Evolutionary conservation across 805 yeast genomes (phyloP).

Genomic region (Teunomyces aglyptinius): DNA sequence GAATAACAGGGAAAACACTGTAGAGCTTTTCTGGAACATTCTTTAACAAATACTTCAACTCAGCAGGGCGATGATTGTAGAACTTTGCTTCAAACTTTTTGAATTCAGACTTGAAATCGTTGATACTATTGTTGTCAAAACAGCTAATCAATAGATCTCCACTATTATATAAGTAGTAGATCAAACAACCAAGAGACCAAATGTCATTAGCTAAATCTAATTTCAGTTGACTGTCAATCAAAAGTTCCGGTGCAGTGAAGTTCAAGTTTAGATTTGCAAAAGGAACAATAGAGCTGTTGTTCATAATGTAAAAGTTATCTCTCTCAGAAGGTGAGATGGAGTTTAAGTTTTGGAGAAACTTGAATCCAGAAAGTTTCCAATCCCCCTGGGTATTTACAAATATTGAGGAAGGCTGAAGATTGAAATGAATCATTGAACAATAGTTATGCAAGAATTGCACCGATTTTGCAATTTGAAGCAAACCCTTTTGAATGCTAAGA

Average conservation of each 20-base stretch:
- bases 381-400: slow-evolving; percentile 82
- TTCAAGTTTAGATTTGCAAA: slow-evolving; percentile 70
- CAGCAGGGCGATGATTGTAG: slow-evolving; percentile 35
- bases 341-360: slow-evolving; percentile 45
- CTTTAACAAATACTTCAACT: slow-evolving; percentile 46
- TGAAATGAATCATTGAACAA: slow-evolving; percentile 72
- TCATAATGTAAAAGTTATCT: slow-evolving; percentile 64
- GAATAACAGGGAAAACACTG: slow-evolving; percentile 49
- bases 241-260: slow-evolving; percentile 82
- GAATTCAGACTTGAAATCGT: slow-evolving; percentile 59
- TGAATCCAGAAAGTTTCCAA: slow-evolving; percentile 87
- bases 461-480: slow-evolving; percentile 74
- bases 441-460: slow-evolving; percentile 78
- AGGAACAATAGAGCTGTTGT: slow-evolving; percentile 75
- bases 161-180: slow-evolving; percentile 65
- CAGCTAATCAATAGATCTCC: slow-evolving; percentile 44
- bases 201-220: slow-evolving; percentile 72
- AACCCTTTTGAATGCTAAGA: slow-evolving; percentile 74
- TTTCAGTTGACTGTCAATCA: slow-evolving; percentile 49
- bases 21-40: slow-evolving; percentile 57
- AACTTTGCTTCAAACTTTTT: slow-evolving; percentile 45
- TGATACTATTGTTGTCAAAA: slow-evolving; percentile 48
- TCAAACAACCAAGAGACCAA: slow-evolving; percentile 78
- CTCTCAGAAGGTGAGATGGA: slow-evolving; percentile 47
- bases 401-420: slow-evolving; percentile 74